Conservation (phyloP, 179 eudicot species). For the Silene vulgaris region DNA sequence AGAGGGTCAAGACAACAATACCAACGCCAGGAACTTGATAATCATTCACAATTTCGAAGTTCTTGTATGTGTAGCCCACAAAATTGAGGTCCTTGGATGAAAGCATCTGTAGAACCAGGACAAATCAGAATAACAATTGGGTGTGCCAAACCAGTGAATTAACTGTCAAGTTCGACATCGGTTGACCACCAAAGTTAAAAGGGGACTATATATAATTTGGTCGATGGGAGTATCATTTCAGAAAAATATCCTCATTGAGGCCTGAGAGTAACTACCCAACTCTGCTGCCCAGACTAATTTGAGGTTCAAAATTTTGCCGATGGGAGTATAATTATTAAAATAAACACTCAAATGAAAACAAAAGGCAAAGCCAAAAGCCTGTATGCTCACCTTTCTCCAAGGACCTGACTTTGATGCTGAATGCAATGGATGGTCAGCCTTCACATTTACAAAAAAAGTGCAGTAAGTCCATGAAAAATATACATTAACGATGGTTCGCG, state of each 20-base stretch:
- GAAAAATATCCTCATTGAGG: not conserved
- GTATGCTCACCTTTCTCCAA: slow-evolving; percentile 76
- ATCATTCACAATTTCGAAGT: slow-evolving; percentile 87
- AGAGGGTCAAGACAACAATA: slow-evolving; percentile 29
- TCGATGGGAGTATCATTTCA: not conserved
- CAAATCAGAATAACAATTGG: slow-evolving; percentile 7
- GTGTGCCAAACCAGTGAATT: not conserved
- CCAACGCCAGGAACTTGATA: slow-evolving; percentile 96
- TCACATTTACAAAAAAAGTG: slow-evolving; percentile 20
- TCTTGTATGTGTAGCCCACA: slow-evolving; percentile 93
- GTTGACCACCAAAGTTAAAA: not conserved
- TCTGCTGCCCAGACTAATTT: not conserved
- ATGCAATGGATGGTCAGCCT: slow-evolving; percentile 52
- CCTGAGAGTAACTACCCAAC: not conserved
- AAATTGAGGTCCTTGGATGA: slow-evolving; percentile 91
- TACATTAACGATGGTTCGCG: not conserved
- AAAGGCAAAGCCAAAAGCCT: not conserved
- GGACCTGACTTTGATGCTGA: slow-evolving; percentile 69
- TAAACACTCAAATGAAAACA: not conserved
- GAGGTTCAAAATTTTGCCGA: too few species aligned
- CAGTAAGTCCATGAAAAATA: not conserved
- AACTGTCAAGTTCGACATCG: not conserved
- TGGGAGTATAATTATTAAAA: too few species aligned
- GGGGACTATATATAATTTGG: not conserved
- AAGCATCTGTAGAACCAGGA: slow-evolving; percentile 58